A percentile compares a stretch with the other conserved stretches of the same genome.
Conservation (phyloP, 202 grass and related monocot genomes). For the Tripidium arundinaceum region DNA sequence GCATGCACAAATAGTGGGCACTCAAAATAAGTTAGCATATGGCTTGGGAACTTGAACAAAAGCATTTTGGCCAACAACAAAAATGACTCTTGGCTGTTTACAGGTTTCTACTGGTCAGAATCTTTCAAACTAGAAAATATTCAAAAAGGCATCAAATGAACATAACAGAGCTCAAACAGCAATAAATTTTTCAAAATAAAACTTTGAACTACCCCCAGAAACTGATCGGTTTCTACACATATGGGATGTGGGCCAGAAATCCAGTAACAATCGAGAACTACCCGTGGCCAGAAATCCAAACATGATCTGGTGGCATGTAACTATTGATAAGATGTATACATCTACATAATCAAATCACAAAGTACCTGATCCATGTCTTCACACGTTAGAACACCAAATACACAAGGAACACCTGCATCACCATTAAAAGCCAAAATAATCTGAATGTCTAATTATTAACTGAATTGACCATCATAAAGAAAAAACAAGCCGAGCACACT, state of each 20-base stretch:
- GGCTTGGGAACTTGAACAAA: background rate
- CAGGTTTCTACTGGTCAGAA: background rate
- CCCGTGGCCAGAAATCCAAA: background rate
- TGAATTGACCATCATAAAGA: background rate
- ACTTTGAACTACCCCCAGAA: background rate
- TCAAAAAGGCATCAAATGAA: background rate
- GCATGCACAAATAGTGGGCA: background rate
- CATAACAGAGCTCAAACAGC: background rate
- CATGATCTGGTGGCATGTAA: background rate
- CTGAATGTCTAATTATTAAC: background rate
- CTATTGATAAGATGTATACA: background rate
- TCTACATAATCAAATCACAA: background rate
- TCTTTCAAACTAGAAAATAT: background rate
- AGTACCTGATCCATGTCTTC: slow-evolving; percentile 99
- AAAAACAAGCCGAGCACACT: background rate
- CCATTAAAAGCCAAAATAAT: slow-evolving; percentile 14
- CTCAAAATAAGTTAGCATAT: background rate
- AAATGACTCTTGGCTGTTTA: background rate
- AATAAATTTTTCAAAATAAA: background rate
- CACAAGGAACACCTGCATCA: slow-evolving; percentile 69
- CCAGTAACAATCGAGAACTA: background rate
- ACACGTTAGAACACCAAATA: slow-evolving; percentile 96
- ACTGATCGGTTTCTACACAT: no score
- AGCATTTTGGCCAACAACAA: background rate
- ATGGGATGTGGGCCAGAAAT: no score